A percentile compares a stretch with the other conserved stretches of the same genome.
Evolutionary conservation across 1,284 basidiomycete species (phyloP).

Genomic region (Leucoagaricus sp.): DNA sequence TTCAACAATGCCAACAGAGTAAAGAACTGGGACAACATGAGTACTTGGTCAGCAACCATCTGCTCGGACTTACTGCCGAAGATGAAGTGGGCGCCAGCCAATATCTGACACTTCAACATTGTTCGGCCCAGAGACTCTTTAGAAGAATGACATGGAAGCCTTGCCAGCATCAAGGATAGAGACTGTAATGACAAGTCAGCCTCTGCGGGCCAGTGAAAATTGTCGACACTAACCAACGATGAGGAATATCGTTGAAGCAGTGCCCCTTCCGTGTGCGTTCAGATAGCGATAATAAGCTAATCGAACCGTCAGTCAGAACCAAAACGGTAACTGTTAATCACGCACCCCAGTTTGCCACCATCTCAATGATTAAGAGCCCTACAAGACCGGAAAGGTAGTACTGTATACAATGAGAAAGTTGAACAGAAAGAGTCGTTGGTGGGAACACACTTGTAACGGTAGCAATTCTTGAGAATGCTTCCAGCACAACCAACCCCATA

Average conservation of each 20-base stretch:
- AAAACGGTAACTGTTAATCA: constrained; percentile 4
- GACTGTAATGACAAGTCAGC: constrained; percentile 43
- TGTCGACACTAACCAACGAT: constrained; percentile 65
- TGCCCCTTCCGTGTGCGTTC: constrained; percentile 82
- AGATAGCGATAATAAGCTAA: constrained; percentile 86
- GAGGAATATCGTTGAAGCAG: constrained; percentile 79
- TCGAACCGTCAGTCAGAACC: constrained; percentile 6
- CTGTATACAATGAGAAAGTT: constrained; percentile 40
- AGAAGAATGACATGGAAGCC: constrained; percentile 93
- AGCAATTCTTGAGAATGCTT: constrained; percentile 82
- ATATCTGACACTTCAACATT: constrained; percentile 77
- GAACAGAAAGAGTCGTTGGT: constrained; percentile 3
- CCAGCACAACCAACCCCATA: constrained; percentile 88
- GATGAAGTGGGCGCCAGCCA: constrained; percentile 86
- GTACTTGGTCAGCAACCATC: constrained; percentile 2
- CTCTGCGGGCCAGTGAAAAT: too few species aligned
- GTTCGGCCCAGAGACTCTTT: constrained; percentile 76
- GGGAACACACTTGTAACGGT: constrained; percentile 70
- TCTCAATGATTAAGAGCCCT: constrained; percentile 89
- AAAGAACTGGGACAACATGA: constrained; percentile 61
- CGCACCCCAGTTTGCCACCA: constrained; percentile 86
- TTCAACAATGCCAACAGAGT: constrained; percentile 90
- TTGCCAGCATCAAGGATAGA: constrained; percentile 92
- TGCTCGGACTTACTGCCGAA: constrained; percentile 81
- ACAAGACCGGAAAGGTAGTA: constrained; percentile 95